These are phyloP conservation scores for Mucor racemosus DNA, from an alignment of 371 early-diverging fungal species.

Conservation along the genomic window DNA sequence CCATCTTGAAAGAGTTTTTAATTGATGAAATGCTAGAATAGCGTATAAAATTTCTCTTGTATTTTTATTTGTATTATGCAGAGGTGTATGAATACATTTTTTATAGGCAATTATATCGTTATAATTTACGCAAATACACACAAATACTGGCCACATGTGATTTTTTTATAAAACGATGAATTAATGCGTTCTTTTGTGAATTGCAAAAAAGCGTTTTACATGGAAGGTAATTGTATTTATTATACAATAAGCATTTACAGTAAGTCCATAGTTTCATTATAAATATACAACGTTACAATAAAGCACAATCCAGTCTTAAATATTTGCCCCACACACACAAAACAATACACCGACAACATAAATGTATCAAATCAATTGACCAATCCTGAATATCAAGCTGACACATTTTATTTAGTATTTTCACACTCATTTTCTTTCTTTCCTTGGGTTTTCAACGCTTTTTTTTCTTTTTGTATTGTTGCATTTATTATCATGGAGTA, in stretches of 20 bases:
- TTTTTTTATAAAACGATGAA: neutral
- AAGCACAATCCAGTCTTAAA: neutral
- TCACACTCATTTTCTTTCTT: slow-evolving; percentile 14
- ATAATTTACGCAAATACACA: neutral
- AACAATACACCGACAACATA: neutral
- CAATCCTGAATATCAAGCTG: slow-evolving; percentile 15
- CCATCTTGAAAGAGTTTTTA: neutral
- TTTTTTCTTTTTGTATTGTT: neutral
- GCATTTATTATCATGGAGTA: slow-evolving; percentile 43
- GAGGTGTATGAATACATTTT: neutral
- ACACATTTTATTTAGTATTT: slow-evolving; percentile 23
- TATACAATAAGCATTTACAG: too few species aligned
- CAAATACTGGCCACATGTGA: neutral
- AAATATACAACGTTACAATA: neutral
- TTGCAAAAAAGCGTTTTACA: too few species aligned
- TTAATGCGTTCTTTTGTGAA: neutral
- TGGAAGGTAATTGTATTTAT: too few species aligned
- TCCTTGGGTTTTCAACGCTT: slow-evolving; percentile 5
- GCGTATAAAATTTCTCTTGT: neutral
- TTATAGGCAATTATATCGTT: neutral
- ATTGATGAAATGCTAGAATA: too few species aligned
- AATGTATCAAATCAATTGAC: slow-evolving; percentile 6
- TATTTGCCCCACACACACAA: neutral
- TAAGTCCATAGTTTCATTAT: neutral
- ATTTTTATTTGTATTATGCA: neutral